phyloP scores from a whole-genome alignment of 805 yeast species.

The Barnettozyma wickerhamii region DNA sequence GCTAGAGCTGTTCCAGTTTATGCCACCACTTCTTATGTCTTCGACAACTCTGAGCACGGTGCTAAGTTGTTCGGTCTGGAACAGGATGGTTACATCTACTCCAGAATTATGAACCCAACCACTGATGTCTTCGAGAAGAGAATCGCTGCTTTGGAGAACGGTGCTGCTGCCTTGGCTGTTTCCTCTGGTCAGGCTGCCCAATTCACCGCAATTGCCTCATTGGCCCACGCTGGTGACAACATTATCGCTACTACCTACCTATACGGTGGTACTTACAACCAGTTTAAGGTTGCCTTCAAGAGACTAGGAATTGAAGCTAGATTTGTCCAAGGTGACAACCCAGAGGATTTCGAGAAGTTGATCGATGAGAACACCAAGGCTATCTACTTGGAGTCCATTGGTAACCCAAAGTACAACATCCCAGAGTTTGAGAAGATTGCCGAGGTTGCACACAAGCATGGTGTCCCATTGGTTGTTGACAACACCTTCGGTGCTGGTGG shows the following conservation, averaged over 20 bases:
- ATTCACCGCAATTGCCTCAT: constrained; percentile 72
- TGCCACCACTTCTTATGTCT: constrained; percentile 86
- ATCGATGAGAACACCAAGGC: constrained; percentile 88
- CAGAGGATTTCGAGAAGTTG: constrained; percentile 64
- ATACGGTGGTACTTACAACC: constrained; percentile 96
- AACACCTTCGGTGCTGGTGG: constrained; percentile 99
- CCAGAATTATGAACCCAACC: constrained; percentile 92
- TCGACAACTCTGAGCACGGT: constrained; percentile 86
- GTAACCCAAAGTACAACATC: constrained; percentile 88
- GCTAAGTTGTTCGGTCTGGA: constrained; percentile 85
- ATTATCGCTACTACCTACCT: constrained; percentile 79
- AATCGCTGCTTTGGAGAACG: constrained; percentile 86
- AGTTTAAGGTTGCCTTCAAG: constrained; percentile 88
- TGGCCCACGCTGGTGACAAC: constrained; percentile 88
- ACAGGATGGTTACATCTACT: constrained; percentile 81
- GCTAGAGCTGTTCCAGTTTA: constrained; percentile 90
- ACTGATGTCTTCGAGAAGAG: constrained; percentile 87
- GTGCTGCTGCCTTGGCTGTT: constrained; percentile 84
- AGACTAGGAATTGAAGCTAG: constrained; percentile 82
- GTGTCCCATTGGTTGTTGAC: constrained; percentile 88
- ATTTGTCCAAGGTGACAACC: constrained; percentile 77
- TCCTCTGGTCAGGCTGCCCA: constrained; percentile 98
- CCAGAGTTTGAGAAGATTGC: constrained; percentile 83
- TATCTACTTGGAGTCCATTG: constrained; percentile 82
- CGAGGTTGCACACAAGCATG: constrained; percentile 77